phyloP scores from a whole-genome alignment of 495 filamentous ascomycete species.

The Lineolata rhizophorae region DNA sequence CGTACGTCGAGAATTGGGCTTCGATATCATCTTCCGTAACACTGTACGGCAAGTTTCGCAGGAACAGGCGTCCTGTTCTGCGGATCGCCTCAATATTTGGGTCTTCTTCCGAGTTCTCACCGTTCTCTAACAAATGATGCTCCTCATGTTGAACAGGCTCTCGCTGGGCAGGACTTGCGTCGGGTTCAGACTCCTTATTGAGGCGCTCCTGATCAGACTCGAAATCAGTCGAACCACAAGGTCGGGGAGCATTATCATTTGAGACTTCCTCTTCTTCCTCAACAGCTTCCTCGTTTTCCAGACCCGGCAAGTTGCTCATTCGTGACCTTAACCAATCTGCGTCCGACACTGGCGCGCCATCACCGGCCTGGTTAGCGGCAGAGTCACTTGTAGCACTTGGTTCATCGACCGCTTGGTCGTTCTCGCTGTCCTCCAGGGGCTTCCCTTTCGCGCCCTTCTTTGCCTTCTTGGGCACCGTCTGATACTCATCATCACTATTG shows the following conservation, averaged over 20 bases:
- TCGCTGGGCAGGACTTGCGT: neutral
- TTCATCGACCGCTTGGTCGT: too few relatives aligned
- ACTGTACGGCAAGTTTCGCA: slow-evolving; percentile 73
- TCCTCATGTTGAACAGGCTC: neutral
- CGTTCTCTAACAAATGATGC: too few relatives aligned
- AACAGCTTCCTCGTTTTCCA: slow-evolving; percentile 31
- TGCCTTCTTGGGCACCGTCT: slow-evolving; percentile 27
- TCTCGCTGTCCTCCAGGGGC: too few relatives aligned
- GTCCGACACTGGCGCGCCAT: slow-evolving; percentile 33
- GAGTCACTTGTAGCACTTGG: neutral
- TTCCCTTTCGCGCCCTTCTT: too few relatives aligned
- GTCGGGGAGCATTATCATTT: slow-evolving; percentile 2
- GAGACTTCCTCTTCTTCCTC: slow-evolving; percentile 7
- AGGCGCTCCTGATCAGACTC: neutral
- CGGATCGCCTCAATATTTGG: slow-evolving; percentile 23
- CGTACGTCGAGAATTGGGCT: slow-evolving; percentile 44
- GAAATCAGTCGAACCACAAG: too few relatives aligned
- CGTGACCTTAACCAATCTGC: slow-evolving; percentile 83
- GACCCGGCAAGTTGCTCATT: slow-evolving; percentile 73
- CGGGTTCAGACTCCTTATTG: neutral
- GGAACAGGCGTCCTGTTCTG: slow-evolving; percentile 50
- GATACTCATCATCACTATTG: slow-evolving; percentile 28
- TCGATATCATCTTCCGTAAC: slow-evolving; percentile 58
- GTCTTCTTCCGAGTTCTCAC: slow-evolving; percentile 12
- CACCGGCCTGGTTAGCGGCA: neutral